A percentile compares a stretch with the other conserved stretches of the same genome.
Evolutionary conservation across 495 filamentous ascomycete species (phyloP).

Genomic region (Xylaria castorea): DNA sequence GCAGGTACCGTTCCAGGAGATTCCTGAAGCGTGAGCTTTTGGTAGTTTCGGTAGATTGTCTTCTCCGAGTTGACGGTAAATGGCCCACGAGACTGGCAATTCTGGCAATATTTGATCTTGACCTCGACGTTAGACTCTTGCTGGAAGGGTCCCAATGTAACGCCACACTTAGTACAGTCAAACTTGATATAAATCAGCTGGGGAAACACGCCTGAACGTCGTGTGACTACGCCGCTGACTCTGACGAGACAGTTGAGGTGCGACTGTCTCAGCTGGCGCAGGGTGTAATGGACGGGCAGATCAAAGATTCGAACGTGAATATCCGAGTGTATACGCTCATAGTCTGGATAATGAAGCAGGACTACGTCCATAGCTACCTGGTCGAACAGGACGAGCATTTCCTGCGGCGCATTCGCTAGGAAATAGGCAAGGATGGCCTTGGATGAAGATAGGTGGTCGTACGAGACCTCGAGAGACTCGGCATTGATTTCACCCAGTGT

Average conservation of each 20-base stretch:
- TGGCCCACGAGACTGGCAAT: slow-evolving; percentile 93
- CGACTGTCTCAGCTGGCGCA: slow-evolving; percentile 93
- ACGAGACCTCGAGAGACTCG: slow-evolving; percentile 94
- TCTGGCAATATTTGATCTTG: slow-evolving; percentile 95
- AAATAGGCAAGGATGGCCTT: slow-evolving; percentile 99
- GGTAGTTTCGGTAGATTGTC: slow-evolving; percentile 99
- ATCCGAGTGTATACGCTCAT: slow-evolving; percentile 95
- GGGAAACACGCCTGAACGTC: slow-evolving; percentile 96
- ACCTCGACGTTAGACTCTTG: slow-evolving; percentile 97
- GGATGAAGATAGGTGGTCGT: slow-evolving; percentile 83
- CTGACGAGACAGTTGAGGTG: slow-evolving; percentile 97
- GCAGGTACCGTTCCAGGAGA: slow-evolving; percentile 97
- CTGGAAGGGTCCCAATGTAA: slow-evolving; percentile 93
- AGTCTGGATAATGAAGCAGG: slow-evolving; percentile 94
- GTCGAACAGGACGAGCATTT: slow-evolving; percentile 95
- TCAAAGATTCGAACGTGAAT: slow-evolving; percentile 98
- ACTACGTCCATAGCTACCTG: slow-evolving; percentile 96
- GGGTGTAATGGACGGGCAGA: slow-evolving; percentile 92
- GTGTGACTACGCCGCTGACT: slow-evolving; percentile 93
- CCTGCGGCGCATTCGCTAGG: slow-evolving; percentile 91
- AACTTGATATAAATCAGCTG: slow-evolving; percentile 99
- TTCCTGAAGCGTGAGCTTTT: slow-evolving; percentile 97
- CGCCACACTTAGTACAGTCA: slow-evolving; percentile 90
- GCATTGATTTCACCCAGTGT: slow-evolving; percentile 96
- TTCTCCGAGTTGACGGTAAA: slow-evolving; percentile 97